Base-by-base conservation (phyloP, 1,284 basidiomycete species). In the Ustanciosporium gigantosporum region DNA sequence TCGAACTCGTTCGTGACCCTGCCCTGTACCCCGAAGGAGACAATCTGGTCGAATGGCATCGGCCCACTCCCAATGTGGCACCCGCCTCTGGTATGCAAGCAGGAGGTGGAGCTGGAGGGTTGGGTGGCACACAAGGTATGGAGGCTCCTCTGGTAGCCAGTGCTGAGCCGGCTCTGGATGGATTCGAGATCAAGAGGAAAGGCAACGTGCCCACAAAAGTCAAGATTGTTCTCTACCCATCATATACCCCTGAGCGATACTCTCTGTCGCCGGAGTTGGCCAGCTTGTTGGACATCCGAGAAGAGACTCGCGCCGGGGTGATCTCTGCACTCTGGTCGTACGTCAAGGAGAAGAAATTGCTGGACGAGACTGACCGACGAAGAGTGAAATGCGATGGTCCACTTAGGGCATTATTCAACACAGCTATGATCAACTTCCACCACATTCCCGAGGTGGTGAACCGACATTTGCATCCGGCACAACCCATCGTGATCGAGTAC, bases 281-380 rank as follows among this genome's bases (percentile, higher is more conserved):
- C 0, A 83, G 82, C 34, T 79, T 94, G 23, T 81, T 97, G 31
- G 87, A 86, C 19, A 82, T 94, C 68, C 87, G 88, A 59, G 90
- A 96, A 76, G 91, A 90, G 29, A 91, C 89, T 29, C 84, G 90
- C 20, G 81, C 88, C 11, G 90, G 88, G 11, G 84, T 91, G 16
- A 84, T 96, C 31, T 86, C 89, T 49, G 85, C 89, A 0, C 78
- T 97, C 9, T 97, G 93, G 93, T 89, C 88, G 69, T 92, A 95
- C 69, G 88, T 96, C 80, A 94, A 94, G 78, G 81, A 87, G 16
- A 83, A 89, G 56, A 86, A 87, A 19, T 82, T 97, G 16, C 90
- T 95, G 79, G 91, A 96, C 78, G 92, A 93, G 74, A 85, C 87
- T 0, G 91, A 97, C 78, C 84, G 88, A 46, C 85, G 88, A 36